A percentile compares a stretch with the other conserved stretches of the same genome.
Conservation (phyloP, 176 grass and related monocot genomes). For the Tuctoria greenei region DNA sequence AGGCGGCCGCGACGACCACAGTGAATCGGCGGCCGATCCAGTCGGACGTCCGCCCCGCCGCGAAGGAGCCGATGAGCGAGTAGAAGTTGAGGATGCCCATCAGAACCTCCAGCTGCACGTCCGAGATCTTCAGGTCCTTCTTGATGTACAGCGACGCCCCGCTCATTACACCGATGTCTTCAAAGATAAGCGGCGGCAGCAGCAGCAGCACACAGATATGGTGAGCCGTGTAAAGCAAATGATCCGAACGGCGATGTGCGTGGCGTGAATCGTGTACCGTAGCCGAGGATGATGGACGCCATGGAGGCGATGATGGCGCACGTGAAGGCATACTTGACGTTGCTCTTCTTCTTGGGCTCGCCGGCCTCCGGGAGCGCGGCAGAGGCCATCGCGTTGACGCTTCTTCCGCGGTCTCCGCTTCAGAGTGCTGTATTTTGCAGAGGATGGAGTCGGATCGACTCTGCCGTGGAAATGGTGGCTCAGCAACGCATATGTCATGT, state of each 20-base stretch:
- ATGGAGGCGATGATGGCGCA: constrained; percentile 69
- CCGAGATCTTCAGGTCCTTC: constrained; percentile 48
- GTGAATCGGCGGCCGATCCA: constrained; percentile 72
- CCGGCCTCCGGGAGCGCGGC: constrained; percentile 15
- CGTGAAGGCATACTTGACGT: constrained; percentile 46
- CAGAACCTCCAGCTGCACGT: constrained; percentile 63
- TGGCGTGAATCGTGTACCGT: constrained; percentile 39
- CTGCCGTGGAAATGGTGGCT: background rate
- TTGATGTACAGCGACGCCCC: constrained; percentile 59
- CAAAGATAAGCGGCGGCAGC: background rate
- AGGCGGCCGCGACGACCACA: constrained; percentile 43
- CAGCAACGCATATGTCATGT: background rate
- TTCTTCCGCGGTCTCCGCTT: background rate
- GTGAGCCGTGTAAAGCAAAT: background rate
- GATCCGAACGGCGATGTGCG: background rate
- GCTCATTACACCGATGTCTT: constrained; percentile 82
- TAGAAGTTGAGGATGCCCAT: constrained; percentile 67
- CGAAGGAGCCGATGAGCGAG: constrained; percentile 64
- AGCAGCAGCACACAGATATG: background rate
- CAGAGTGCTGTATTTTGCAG: background rate
- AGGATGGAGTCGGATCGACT: background rate
- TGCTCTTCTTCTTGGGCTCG: constrained; percentile 27
- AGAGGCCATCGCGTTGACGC: background rate
- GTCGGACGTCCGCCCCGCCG: constrained; percentile 63
- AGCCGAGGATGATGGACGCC: constrained; percentile 70